These are phyloP conservation scores for Corylus americana DNA, from an alignment of 306 rosid genomes.

Conservation along the genomic window DNA sequence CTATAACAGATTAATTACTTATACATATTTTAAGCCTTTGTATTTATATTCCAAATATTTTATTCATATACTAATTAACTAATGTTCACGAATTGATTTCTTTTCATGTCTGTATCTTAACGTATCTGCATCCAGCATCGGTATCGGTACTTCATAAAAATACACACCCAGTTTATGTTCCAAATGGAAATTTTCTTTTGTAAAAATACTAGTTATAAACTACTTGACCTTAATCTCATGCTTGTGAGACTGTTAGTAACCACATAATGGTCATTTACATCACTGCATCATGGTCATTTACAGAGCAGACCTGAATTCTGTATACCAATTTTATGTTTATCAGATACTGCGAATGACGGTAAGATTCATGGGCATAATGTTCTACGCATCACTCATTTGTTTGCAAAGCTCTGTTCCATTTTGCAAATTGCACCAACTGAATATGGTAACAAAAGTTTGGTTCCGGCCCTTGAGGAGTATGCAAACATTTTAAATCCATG, in stretches of 20 bases:
- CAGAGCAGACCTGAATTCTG: constrained; percentile 3
- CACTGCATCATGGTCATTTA: neutral
- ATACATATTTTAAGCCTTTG: neutral
- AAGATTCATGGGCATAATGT: constrained; percentile 59
- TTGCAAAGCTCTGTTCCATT: constrained; percentile 68
- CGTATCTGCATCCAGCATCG: too few species aligned
- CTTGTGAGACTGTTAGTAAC: neutral
- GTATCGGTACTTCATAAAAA: neutral
- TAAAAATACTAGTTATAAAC: neutral
- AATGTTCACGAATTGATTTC: too few species aligned
- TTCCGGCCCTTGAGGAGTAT: constrained; percentile 40
- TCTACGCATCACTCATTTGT: constrained; percentile 59
- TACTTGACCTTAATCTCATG: constrained; percentile 4
- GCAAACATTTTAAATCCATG: constrained; percentile 43
- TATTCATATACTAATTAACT: too few species aligned
- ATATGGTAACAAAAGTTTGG: constrained; percentile 33
- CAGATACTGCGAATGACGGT: constrained; percentile 57
- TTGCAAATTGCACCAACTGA: constrained; percentile 49
- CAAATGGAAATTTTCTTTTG: neutral
- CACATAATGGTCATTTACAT: neutral
- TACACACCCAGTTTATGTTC: neutral
- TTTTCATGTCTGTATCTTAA: neutral
- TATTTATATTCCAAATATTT: neutral
- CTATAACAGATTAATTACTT: too few species aligned
- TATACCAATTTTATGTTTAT: constrained; percentile 23